These are phyloP conservation scores for Colletotrichum scovillei DNA, from an alignment of 2,329 filamentous ascomycete species.

Conservation along the genomic window DNA sequence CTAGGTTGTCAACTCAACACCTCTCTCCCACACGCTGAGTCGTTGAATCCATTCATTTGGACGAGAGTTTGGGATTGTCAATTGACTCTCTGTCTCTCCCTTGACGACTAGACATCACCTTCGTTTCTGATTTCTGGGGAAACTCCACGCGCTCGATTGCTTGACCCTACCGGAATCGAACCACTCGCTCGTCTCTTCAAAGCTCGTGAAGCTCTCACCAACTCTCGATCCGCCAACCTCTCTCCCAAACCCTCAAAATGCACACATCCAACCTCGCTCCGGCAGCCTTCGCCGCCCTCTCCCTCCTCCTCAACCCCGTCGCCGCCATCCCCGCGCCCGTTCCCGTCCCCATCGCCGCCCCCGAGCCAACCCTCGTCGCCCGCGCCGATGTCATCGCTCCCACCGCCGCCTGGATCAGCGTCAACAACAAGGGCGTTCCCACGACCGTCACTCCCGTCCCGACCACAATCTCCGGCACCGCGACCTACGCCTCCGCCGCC, in stretches of 20 bases:
- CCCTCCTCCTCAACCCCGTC: conserved; percentile 41
- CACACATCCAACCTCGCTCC: conserved; percentile 45
- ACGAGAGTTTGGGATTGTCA: conserved; percentile 6
- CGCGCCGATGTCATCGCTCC: conserved; percentile 40
- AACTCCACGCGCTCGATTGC: not conserved
- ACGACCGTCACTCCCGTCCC: conserved; percentile 61
- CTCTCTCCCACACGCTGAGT: not conserved
- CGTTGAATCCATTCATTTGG: not conserved
- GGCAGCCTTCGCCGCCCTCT: conserved; percentile 24
- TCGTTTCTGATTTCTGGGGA: not conserved
- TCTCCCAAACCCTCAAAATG: no score
- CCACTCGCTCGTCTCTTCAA: not conserved
- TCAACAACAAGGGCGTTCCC: conserved; percentile 59
- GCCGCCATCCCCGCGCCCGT: conserved; percentile 44
- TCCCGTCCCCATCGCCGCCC: conserved; percentile 38
- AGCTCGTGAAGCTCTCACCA: not conserved
- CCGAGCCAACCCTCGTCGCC: conserved; percentile 38
- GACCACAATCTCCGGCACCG: conserved; percentile 58
- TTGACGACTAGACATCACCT: not conserved
- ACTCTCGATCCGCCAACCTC: no score
- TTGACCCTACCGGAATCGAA: not conserved
- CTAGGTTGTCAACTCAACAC: not conserved
- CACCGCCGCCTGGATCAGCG: conserved; percentile 62
- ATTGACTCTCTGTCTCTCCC: not conserved
- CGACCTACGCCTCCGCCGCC: conserved; percentile 50